Base-by-base conservation (phyloP, 1,284 basidiomycete genomes). In the Ustilago bromivora region DNA sequence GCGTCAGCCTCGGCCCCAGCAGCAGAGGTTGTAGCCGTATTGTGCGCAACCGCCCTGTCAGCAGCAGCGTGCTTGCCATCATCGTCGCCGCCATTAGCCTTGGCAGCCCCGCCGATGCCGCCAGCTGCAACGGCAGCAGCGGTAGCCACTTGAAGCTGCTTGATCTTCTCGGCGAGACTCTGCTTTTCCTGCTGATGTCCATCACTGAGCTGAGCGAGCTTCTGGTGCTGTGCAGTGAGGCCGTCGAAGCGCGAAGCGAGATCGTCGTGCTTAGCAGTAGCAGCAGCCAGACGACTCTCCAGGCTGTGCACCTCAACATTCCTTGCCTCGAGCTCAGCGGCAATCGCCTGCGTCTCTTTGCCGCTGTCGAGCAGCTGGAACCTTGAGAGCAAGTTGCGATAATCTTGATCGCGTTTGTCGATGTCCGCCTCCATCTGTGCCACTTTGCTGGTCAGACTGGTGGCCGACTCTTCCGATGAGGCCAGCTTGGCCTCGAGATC, bases 401-500 rank as follows among this genome's bases (percentile, higher is more conserved):
- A 92, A 89, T 86, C 84, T 81, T 93, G 91, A 55, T 92, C 90
- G 19, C 90, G 89, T 3, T 92, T 90, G 40, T 92, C 91, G 57
- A 91, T 89, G 61, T 96, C 94, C 43, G 86, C 87, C 87, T 98
- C 96, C 54, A 97, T 89, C 35, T 87, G 89, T 76, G 93, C 92
- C 12, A 98, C 90, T 32, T 90, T 91, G 46, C 89, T 89, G 38
- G 91, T 90, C 4, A 98, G 89, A 10, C 87, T 86, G 2, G 92
- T 87, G 12, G 92, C 89, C 23, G 91, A 92, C 78, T 93, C 91
- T 78, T 97, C 94, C 2, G 93, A 90, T 53, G 91, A 91, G 19
- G 91, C 88, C 12, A 98, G 89, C 32, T 94, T 92, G 54, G 89
- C 88, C 86, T 99, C 96, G 23, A 99, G 89, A 63, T 96, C 95